Base-by-base conservation (phyloP, 2,329 filamentous ascomycete species). In the Dactylonectria macrodidyma region DNA sequence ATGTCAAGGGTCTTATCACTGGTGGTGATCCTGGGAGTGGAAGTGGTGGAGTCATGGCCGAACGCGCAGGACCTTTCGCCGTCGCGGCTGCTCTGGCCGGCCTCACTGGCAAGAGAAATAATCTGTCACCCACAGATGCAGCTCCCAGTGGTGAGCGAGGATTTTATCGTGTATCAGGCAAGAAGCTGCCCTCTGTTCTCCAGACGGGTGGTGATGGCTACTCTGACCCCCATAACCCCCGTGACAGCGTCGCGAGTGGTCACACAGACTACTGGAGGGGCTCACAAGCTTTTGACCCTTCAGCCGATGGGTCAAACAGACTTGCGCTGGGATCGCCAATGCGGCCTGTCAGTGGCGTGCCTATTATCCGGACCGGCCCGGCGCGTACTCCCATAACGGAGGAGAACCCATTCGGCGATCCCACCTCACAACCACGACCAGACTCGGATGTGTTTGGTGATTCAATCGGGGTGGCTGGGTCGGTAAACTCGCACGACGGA, bases 81-180 rank as follows among this genome's bases (percentile, higher is more conserved):
- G 81, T 90, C 14, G 84, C 87, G 4, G 81, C 85, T 11, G 83
- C 86, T 9, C 75, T 88, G n/a, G 83, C 85, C 2, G 83, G 78
- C 48, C 73, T 88, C 41, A 81, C 83, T 5, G 79, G 82, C 36
- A 86, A 84, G 66, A 81, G 79, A 76, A 70, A 63, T 26, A 59
- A 61, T 24, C 67, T 63, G n/a, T 22, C 51, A 34, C 68, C 69
- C 57, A 69, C 78, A 58, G 70, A 70, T 56, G 76, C 75, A 16
- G 77, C 77, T 48, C 81, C 82, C 41, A 79, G 77, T 26, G 84
- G 82, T 33, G 89, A 92, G 75, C 82, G 84, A 67, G 88, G 89
- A 1, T 92, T 92, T 77, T 88, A 91, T 69, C 87, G 89, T 34
- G 87, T 92, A 2, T 90, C 90, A 6, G 90, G 90, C 68, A 86